Conservation (phyloP, 257 asterid species). For the Solanum corneliomulleri region DNA sequence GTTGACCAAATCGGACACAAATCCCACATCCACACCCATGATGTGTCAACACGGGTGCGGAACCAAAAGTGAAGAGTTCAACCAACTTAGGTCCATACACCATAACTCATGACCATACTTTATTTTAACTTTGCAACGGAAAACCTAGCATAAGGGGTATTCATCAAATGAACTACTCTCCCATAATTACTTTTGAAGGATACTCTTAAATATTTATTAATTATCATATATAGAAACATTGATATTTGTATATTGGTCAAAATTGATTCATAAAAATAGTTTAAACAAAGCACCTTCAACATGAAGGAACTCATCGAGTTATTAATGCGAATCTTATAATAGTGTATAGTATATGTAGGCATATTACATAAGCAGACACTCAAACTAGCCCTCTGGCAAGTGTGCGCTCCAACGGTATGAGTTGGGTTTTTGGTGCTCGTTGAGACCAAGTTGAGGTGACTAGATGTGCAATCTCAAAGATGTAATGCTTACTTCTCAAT, state of each 20-base stretch:
- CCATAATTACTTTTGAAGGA: neutral
- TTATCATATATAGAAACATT: neutral
- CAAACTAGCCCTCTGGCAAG: neutral
- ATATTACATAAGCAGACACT: neutral
- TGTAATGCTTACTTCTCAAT: neutral
- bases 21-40: neutral
- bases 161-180: neutral
- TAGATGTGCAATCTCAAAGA: neutral
- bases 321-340: neutral
- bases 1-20: neutral
- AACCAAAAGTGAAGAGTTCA: neutral
- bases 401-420: neutral
- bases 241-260: neutral
- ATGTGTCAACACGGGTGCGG: neutral
- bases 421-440: neutral
- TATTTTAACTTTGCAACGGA: neutral
- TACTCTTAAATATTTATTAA: neutral
- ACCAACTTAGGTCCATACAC: neutral
- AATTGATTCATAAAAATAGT: neutral
- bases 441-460: neutral
- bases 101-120: neutral
- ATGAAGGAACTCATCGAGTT: neutral
- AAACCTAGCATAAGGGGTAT: neutral
- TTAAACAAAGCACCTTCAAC: neutral
- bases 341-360: neutral